Evolutionary conservation across 1,284 basidiomycete species (phyloP).

Genomic region (Jaminaea rosea): DNA sequence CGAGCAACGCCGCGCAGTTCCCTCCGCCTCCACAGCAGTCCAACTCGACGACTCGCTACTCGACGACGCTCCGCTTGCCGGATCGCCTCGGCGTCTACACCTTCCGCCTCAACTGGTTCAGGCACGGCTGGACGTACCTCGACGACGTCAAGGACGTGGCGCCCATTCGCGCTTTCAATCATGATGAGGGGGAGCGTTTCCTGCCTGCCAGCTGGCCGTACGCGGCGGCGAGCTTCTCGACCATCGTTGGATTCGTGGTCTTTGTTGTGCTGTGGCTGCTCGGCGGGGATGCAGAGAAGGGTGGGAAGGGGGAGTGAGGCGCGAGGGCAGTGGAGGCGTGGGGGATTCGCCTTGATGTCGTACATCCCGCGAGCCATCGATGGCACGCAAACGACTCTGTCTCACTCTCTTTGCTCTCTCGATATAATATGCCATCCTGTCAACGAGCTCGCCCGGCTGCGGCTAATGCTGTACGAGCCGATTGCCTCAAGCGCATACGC

Average conservation of each 20-base stretch:
- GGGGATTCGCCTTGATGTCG: too few relatives aligned
- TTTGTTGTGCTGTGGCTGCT: conserved; percentile 73
- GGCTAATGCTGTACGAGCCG: too few relatives aligned
- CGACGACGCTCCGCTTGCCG: conserved; percentile 70
- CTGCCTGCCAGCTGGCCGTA: conserved; percentile 90
- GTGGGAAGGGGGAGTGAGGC: too few relatives aligned
- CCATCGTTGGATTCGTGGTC: conserved; percentile 68
- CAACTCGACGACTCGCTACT: conserved; percentile 54
- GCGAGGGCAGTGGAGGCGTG: too few relatives aligned
- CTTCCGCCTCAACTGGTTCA: conserved; percentile 77
- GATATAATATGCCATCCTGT: too few relatives aligned
- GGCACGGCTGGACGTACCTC: conserved; percentile 72
- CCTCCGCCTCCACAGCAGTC: conserved; percentile 36
- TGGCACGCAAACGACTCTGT: too few relatives aligned
- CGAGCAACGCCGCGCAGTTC: conserved; percentile 48
- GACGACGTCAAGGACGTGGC: conserved; percentile 60
- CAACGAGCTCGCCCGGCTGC: too few relatives aligned
- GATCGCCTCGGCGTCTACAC: conserved; percentile 98
- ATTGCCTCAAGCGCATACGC: too few relatives aligned
- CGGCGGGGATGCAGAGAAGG: too few relatives aligned
- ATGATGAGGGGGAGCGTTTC: conserved; percentile 91
- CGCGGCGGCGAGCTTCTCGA: conserved; percentile 79
- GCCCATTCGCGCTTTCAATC: conserved; percentile 80
- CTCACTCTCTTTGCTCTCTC: too few relatives aligned
- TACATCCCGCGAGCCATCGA: too few relatives aligned